Base-by-base conservation (phyloP, 1,284 basidiomycete species). In the Malassezia obtusa region DNA sequence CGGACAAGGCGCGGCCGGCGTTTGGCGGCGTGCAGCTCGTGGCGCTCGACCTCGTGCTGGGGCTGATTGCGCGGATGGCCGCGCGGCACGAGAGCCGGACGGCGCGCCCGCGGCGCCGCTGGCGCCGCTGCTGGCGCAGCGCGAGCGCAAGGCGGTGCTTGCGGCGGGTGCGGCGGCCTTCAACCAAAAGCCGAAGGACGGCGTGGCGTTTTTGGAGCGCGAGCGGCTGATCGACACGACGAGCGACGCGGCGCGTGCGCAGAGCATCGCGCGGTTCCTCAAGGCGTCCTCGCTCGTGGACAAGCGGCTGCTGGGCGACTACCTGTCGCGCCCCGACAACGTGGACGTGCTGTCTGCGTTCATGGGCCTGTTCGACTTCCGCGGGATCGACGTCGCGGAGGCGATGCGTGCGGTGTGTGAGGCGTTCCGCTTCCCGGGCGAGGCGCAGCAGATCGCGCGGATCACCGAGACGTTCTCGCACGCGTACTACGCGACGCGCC, bases 391-490 rank as follows among this genome's bases (percentile, higher is more conserved):
- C 10, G 82, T 95, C 58, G 89, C 89, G 12, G 92, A 99, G 60
- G 91, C 90, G 3, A 83, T 99, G 82, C 82, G 94, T 33, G 90
- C 95, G 72, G 77, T 98, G 59, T 79, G 98, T 6, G 94, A 98
- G 74, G 81, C 85, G 5, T 95, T 99, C 79, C 82, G 94, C 50
- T 78, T 99, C 40, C 94, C 94, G 0, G 94, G 94, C 50, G 94
- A 99, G 74, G 76, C 89, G 11, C 90, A 95, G 71, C 94, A 95
- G 58, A 99, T 99, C 59, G 78, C 82, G 21, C 82, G 92, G 7
- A 95, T 99, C 45, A 89, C 94, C 1, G 90, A 96, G 75, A 89
- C 84, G 0, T 99, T 98, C 73, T 89, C 94, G 0, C 82, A 86
- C 35, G 81, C 83, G 50, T 96, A 92, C 76, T 91, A 94, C 75